Evolutionary conservation across 2,329 filamentous ascomycete species (phyloP), one percentile per base, ranked within the genome.

Genomic region (Podosphaera fusca): DNA sequence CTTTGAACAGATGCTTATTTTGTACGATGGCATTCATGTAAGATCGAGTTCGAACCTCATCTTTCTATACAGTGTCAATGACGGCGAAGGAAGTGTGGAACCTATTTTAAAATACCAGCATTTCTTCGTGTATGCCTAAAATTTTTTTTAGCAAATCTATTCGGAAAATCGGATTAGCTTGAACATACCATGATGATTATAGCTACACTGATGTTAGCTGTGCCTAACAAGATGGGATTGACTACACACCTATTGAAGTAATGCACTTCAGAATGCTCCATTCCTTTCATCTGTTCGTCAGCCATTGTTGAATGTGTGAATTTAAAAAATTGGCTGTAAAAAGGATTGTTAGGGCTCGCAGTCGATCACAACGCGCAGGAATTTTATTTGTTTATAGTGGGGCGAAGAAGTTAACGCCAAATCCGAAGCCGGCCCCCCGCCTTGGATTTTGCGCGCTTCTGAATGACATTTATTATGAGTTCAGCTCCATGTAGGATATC

Each of bases 21-120:
- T 96, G 89, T 69, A 95, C 82, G 69, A 98, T 96, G 55, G 92
- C 81, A 70, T 96, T 90, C 76, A 94, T 90, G 77, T 98, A 98
- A 60, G 88, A 94, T 70, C 82, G 80, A 58, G 92, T 98, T 64
- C 92, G 87, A 60, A 98, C 89, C 72, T 98, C 92, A 73, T 98
- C 92, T 84, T 95, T 96, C 87, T 95, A 68, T 47, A 31, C 34
- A 60, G 57, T 50, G 59, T 59, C 56, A 56, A 59, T 59, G 59
- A 55, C 50, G 55, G 36, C 34, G 30, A 47, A 58, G 56, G 56
- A 57, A 61, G 58, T 49, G 56, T 46, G 38, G 55, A 57, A 59
- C 55, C 58, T 50, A 59, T 30, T 33, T 56, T 60, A 65, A 80
- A 85, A 72, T 75, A 94, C 87, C 82, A 95, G 76, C 89, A 95